phyloP scores from a whole-genome alignment of 2,329 filamentous ascomycete genomes.

The Pseudogymnoascus sp. region DNA sequence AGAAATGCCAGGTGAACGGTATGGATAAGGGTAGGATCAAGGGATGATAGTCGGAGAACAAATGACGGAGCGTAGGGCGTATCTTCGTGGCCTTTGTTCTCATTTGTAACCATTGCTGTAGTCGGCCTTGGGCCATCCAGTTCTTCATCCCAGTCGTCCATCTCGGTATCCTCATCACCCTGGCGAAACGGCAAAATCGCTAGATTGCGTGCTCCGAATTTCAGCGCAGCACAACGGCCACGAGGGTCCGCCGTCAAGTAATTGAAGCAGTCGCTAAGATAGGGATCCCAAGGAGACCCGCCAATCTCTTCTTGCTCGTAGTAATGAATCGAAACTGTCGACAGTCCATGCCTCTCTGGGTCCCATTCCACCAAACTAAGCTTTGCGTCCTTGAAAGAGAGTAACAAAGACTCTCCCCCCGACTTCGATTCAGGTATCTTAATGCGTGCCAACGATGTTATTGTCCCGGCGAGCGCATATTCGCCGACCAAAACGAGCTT shows the following conservation, averaged over 20 bases:
- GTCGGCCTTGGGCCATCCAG: slow-evolving; percentile 59
- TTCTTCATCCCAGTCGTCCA: slow-evolving; percentile 84
- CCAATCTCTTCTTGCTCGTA: slow-evolving; percentile 91
- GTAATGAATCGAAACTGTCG: slow-evolving; percentile 92
- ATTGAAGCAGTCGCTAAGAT: slow-evolving; percentile 67
- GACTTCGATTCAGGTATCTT: slow-evolving; percentile 65
- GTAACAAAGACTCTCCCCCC: slow-evolving; percentile 72
- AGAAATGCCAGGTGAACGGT: slow-evolving; percentile 88
- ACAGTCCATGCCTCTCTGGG: slow-evolving; percentile 65
- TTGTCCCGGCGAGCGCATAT: slow-evolving; percentile 72
- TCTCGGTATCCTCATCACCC: slow-evolving; percentile 76
- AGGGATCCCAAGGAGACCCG: slow-evolving; percentile 71
- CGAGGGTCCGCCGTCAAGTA: slow-evolving; percentile 82
- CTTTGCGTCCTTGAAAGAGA: slow-evolving; percentile 86
- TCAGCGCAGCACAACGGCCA: slow-evolving; percentile 87
- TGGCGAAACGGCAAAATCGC: slow-evolving; percentile 92
- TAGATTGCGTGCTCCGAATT: slow-evolving; percentile 80
- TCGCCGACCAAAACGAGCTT: slow-evolving; percentile 82
- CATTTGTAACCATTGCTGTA: slow-evolving; percentile 28
- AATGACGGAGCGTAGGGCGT: slow-evolving; percentile 87
- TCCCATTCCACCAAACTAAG: slow-evolving; percentile 94
- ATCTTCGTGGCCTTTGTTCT: slow-evolving; percentile 27
- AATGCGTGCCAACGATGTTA: slow-evolving; percentile 74
- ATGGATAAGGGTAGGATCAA: slow-evolving; percentile 81
- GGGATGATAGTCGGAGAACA: slow-evolving; percentile 78